phyloP scores from a whole-genome alignment of 2,329 filamentous ascomycete genomes.

The Beauveria medogensis region DNA sequence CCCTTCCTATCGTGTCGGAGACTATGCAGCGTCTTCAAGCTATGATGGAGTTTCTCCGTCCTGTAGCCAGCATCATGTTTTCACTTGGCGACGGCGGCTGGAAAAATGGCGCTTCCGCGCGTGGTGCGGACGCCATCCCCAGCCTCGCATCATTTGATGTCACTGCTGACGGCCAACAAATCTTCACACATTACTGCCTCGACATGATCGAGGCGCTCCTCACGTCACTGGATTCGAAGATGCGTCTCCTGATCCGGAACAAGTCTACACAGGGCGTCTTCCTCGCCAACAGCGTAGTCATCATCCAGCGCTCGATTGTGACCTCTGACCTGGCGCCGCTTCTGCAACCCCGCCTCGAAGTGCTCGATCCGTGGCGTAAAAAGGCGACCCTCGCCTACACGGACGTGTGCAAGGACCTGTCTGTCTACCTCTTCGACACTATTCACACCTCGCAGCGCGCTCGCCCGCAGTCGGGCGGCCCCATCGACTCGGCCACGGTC shows the following conservation, averaged over 20 bases:
- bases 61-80: constrained; percentile 82
- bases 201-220: constrained; percentile 84
- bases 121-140: constrained; percentile 56
- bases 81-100: constrained; percentile 91
- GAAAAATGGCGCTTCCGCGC: constrained; percentile 48
- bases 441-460: constrained; percentile 73
- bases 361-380: constrained; percentile 80
- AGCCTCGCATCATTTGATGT: constrained; percentile 77
- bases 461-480: constrained; percentile 63
- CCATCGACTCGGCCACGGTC: constrained; percentile 74
- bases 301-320: constrained; percentile 77
- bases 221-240: constrained; percentile 65
- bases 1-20: constrained; percentile 70
- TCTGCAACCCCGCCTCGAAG: constrained; percentile 55
- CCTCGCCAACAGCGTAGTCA: constrained; percentile 76
- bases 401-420: constrained; percentile 82
- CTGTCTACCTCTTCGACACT: constrained; percentile 76
- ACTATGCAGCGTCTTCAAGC: constrained; percentile 80
- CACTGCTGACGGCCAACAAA: constrained; percentile 75
- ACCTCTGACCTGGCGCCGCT: constrained; percentile 70
- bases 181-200: constrained; percentile 82
- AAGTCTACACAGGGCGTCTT: constrained; percentile 82
- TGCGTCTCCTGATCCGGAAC: constrained; percentile 62
- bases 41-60: constrained; percentile 78
- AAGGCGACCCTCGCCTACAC: constrained; percentile 75